phyloP scores from a whole-genome alignment of 257 asterid genomes.

The Nicotiana tomentosiformis region DNA sequence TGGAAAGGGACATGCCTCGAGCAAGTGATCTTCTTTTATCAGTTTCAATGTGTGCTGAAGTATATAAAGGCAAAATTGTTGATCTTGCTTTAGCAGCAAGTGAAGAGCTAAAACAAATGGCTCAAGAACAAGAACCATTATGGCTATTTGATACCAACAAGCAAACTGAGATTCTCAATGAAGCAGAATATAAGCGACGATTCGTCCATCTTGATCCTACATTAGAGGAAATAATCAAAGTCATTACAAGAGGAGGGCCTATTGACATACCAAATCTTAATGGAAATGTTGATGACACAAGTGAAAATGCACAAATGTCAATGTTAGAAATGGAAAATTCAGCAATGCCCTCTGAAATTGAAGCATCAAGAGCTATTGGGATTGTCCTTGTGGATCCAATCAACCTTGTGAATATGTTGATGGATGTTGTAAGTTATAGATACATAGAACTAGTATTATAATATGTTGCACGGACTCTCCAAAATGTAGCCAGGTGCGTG shows the following conservation, averaged over 20 bases:
- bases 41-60: slow-evolving; percentile 33
- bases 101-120: slow-evolving; percentile 39
- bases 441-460: neutral
- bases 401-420: slow-evolving; percentile 31
- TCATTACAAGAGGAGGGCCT: slow-evolving; percentile 24
- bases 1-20: slow-evolving; percentile 12
- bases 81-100: slow-evolving; percentile 35
- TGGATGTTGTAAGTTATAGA: slow-evolving; percentile 40
- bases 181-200: slow-evolving; percentile 32
- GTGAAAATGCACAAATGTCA: neutral
- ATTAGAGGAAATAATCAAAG: slow-evolving; percentile 38
- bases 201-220: slow-evolving; percentile 35
- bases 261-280: slow-evolving; percentile 25
- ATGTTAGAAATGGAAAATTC: neutral
- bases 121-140: slow-evolving; percentile 32
- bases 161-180: slow-evolving; percentile 34
- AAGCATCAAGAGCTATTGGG: slow-evolving; percentile 46
- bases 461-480: neutral
- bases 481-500: neutral
- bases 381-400: slow-evolving; percentile 33
- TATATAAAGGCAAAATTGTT: slow-evolving; percentile 25
- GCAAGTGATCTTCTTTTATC: slow-evolving; percentile 51
- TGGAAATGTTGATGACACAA: neutral
- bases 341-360: neutral
- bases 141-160: slow-evolving; percentile 32